These are phyloP conservation scores for Naganishia kalamii DNA, from an alignment of 768 basidiomycete species.

Conservation along the genomic window DNA sequence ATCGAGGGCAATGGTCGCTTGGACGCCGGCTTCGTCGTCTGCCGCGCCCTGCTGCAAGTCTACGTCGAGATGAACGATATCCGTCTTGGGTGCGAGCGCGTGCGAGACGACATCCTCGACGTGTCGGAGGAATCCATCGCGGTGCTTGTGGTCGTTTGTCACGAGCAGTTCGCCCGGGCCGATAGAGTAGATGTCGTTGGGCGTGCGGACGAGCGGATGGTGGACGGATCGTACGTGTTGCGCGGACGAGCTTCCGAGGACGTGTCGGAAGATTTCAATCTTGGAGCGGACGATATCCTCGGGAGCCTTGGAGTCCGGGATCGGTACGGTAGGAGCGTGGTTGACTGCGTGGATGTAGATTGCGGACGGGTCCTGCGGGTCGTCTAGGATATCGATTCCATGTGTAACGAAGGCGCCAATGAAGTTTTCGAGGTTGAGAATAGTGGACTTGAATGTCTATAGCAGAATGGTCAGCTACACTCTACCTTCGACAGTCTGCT, in stretches of 20 bases:
- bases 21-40: neutral
- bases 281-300: slow-evolving; percentile 18
- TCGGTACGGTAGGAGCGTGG: slow-evolving; percentile 17
- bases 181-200: slow-evolving; percentile 29
- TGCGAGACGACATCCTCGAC: slow-evolving; percentile 25
- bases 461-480: neutral
- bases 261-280: slow-evolving; percentile 31
- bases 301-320: neutral
- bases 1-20: slow-evolving; percentile 20
- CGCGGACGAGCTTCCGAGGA: slow-evolving; percentile 4
- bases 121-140: slow-evolving; percentile 15
- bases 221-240: slow-evolving; percentile 22
- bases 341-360: slow-evolving; percentile 34
- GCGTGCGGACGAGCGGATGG: slow-evolving; percentile 27
- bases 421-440: slow-evolving; percentile 14
- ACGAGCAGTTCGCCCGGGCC: slow-evolving; percentile 24
- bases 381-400: slow-evolving; percentile 29
- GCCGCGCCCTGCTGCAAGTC: neutral
- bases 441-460: slow-evolving; percentile 23
- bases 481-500: neutral
- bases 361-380: slow-evolving; percentile 1
- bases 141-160: slow-evolving; percentile 30
- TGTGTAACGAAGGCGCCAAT: slow-evolving; percentile 28
- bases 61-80: slow-evolving; percentile 19
- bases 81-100: slow-evolving; percentile 5